Conservation (phyloP, 2,329 filamentous ascomycete genomes). For the Ilyonectria mors-panacis region DNA sequence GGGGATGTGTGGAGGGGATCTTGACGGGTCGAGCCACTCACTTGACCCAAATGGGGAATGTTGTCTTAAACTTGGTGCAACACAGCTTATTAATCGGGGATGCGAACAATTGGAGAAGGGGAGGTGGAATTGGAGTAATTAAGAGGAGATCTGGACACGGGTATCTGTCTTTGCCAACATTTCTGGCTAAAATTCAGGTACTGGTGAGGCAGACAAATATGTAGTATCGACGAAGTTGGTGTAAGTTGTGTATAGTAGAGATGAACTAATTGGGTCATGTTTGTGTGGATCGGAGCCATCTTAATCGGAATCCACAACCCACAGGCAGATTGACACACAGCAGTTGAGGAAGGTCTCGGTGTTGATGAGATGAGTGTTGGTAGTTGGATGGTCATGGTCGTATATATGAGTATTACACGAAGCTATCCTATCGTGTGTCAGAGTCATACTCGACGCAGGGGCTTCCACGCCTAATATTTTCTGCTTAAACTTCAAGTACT, state of each 20-base stretch:
- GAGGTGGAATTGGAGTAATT: not conserved
- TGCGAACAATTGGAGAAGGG: not conserved
- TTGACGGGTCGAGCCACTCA: conserved; percentile 4
- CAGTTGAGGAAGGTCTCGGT: too few relatives aligned
- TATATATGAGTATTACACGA: too few relatives aligned
- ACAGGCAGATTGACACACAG: too few relatives aligned
- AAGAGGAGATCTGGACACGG: too few relatives aligned
- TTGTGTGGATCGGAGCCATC: not conserved
- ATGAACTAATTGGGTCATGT: not conserved
- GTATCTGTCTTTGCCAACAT: not conserved
- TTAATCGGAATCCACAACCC: too few relatives aligned
- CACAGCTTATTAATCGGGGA: not conserved
- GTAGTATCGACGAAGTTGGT: not conserved
- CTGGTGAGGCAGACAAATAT: not conserved
- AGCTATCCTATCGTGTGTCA: too few relatives aligned
- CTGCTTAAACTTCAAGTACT: too few relatives aligned
- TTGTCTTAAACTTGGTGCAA: conserved; percentile 4
- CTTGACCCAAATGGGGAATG: conserved; percentile 6
- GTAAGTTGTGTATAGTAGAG: not conserved
- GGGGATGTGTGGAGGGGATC: not conserved
- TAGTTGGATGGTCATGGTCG: too few relatives aligned
- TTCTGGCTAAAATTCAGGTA: too few relatives aligned
- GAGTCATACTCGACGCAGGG: too few relatives aligned
- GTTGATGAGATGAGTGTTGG: too few relatives aligned
- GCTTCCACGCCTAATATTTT: too few relatives aligned